These are phyloP conservation scores for Pseudogymnoascus sp. DNA, from an alignment of 2,329 filamentous ascomycete genomes.

Conservation along the genomic window DNA sequence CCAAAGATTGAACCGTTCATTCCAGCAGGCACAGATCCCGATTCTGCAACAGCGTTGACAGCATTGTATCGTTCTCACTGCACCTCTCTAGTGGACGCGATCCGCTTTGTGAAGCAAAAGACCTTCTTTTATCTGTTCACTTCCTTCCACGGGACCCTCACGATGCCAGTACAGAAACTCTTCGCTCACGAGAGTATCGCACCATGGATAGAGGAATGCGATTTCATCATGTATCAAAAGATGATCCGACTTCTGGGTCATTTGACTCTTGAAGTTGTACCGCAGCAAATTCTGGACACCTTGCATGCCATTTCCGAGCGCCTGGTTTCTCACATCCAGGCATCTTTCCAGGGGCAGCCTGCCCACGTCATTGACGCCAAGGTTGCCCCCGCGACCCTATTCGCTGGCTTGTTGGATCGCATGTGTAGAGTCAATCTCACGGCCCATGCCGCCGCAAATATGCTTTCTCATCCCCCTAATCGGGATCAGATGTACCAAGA, in stretches of 20 bases:
- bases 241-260: slow-evolving; percentile 89
- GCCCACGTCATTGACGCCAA: slow-evolving; percentile 80
- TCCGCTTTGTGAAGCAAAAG: slow-evolving; percentile 93
- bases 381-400: slow-evolving; percentile 78
- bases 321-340: slow-evolving; percentile 72
- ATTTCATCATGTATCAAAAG: slow-evolving; percentile 92
- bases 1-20: slow-evolving; percentile 80
- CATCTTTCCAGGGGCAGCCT: slow-evolving; percentile 79
- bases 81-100: slow-evolving; percentile 89
- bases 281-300: slow-evolving; percentile 77
- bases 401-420: slow-evolving; percentile 77
- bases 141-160: slow-evolving; percentile 92
- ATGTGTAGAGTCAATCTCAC: slow-evolving; percentile 87
- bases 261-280: slow-evolving; percentile 86
- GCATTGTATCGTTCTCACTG: slow-evolving; percentile 92
- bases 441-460: slow-evolving; percentile 87
- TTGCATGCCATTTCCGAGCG: slow-evolving; percentile 78
- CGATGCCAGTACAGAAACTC: slow-evolving; percentile 90
- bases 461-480: slow-evolving; percentile 81
- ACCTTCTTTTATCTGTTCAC: slow-evolving; percentile 93
- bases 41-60: slow-evolving; percentile 76
- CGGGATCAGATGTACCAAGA: slow-evolving; percentile 94
- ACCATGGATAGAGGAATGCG: slow-evolving; percentile 90
- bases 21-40: slow-evolving; percentile 72
- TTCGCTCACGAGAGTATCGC: slow-evolving; percentile 74